A percentile compares a stretch with the other conserved stretches of the same genome.
Evolutionary conservation across 495 filamentous ascomycete species (phyloP).

Genomic region (Hypoxylon subgilvum): DNA sequence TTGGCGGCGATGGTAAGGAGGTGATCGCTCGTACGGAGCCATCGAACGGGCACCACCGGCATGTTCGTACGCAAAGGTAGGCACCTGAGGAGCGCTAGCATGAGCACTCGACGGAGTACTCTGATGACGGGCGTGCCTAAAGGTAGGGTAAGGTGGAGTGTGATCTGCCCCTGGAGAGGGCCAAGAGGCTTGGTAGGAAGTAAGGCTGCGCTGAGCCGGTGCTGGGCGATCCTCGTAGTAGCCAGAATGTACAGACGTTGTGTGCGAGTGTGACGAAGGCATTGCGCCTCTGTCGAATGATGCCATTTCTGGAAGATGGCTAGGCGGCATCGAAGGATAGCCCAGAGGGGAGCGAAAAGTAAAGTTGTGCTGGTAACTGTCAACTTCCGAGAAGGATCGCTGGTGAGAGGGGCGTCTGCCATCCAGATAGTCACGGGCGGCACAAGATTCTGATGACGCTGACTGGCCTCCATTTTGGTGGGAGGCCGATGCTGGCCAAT

Average conservation of each 20-base stretch:
- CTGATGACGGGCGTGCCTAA: conserved; percentile 45
- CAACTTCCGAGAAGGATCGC: conserved; percentile 16
- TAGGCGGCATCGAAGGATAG: background rate
- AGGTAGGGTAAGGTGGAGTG: conserved; percentile 2
- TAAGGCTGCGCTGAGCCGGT: background rate
- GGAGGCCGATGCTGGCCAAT: conserved; percentile 14
- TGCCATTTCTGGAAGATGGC: background rate
- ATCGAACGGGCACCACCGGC: background rate
- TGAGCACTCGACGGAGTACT: conserved; percentile 41
- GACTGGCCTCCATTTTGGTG: conserved; percentile 13
- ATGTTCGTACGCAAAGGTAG: conserved; percentile 5
- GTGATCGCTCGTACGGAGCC: conserved; percentile 2
- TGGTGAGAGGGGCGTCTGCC: conserved; percentile 11
- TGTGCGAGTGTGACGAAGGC: background rate
- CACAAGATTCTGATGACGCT: background rate
- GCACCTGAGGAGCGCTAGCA: background rate
- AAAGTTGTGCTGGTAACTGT: conserved; percentile 3
- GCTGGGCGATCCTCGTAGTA: conserved; percentile 9
- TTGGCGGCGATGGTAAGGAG: conserved; percentile 15
- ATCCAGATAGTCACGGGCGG: conserved; percentile 3
- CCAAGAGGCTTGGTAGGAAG: background rate
- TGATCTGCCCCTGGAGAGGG: background rate
- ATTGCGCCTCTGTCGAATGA: conserved; percentile 4
- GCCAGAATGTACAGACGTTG: background rate
- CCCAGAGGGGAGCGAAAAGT: conserved; percentile 7